Evolutionary conservation across 2,329 filamentous ascomycete genomes (phyloP), one percentile per base, ranked within the genome.

Genomic region (Hawksworthiomyces lignivorus): DNA sequence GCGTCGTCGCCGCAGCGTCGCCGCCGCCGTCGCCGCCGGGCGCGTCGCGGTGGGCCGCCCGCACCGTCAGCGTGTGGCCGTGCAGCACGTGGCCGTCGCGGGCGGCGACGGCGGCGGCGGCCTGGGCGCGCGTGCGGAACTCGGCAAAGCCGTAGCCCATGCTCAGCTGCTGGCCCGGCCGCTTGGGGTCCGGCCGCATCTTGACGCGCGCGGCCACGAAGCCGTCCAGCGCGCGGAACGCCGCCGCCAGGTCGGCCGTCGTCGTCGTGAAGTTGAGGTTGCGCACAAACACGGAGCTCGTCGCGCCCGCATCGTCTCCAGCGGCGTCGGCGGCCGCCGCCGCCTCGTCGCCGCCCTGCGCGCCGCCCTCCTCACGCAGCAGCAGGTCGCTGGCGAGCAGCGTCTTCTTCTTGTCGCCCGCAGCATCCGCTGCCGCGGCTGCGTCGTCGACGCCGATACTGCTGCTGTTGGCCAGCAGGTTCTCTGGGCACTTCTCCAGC

Each of bases 91-190:
- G 79, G 10, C 88, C 87, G 60, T 97, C 81, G 87, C 97, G 92
- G n/a, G 80, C 77, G 52, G 78, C 75, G 45, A 87, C 69, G 19
- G 90, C 92, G 34, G 84, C 82, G 51, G 86, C 77, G 1, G 92
- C 90, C 54, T 89, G 77, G 30, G 72, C 75, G 56, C 86, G 86
- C 51, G 75, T 82, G 45, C 74, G 76, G 64, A 97, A 98, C 55
- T 95, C 88, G 46, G 88, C 77, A 61, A 98, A 98, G 33, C 89
- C 92, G 59, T 94, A 98, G 28, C 92, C 92, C 89, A 97, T 96
- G 59, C 89, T 96, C 41, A 98, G 77, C 4, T 84, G 75, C 62
- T 94, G 83, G 8, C 85, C 87, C 15, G 86, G 82, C 56, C 84
- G 85, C 69, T 95, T 96, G n/a, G 88, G 77, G 58, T 98, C 88